Evolutionary conservation across 768 basidiomycete genomes (phyloP).

Genomic region (Xerocomellus intermedius): DNA sequence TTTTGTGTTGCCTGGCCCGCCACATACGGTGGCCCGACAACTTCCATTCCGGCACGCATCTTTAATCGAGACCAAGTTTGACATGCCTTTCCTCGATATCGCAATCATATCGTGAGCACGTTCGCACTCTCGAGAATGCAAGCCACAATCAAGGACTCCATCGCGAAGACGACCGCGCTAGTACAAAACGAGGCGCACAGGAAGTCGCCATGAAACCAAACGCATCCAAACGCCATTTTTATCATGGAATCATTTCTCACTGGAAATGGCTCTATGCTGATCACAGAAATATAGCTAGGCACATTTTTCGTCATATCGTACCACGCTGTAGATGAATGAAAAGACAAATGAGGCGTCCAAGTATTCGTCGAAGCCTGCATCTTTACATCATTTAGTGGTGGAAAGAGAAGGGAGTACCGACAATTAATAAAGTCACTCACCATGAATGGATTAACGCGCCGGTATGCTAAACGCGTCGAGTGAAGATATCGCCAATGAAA

Average conservation of each 20-base stretch:
- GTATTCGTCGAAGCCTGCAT: background rate
- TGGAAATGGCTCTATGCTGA: background rate
- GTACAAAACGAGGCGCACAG: background rate
- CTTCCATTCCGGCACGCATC: background rate
- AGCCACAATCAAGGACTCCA: background rate
- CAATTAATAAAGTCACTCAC: background rate
- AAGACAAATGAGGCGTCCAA: background rate
- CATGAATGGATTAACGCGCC: background rate
- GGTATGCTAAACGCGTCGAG: background rate
- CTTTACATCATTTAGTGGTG: background rate
- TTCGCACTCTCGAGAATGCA: background rate
- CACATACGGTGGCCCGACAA: background rate
- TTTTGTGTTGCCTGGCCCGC: too few relatives aligned
- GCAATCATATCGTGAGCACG: background rate
- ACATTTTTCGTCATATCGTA: background rate
- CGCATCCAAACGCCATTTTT: too few relatives aligned
- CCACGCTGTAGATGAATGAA: background rate
- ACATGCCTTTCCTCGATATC: background rate
- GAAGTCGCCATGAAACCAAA: background rate
- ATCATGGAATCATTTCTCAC: background rate
- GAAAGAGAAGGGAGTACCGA: background rate
- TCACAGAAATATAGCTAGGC: conserved; percentile 1
- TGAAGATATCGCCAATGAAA: background rate
- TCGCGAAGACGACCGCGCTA: background rate
- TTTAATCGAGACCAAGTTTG: background rate